Evolutionary conservation across 768 basidiomycete species (phyloP).

Genomic region (Serendipita sp.): DNA sequence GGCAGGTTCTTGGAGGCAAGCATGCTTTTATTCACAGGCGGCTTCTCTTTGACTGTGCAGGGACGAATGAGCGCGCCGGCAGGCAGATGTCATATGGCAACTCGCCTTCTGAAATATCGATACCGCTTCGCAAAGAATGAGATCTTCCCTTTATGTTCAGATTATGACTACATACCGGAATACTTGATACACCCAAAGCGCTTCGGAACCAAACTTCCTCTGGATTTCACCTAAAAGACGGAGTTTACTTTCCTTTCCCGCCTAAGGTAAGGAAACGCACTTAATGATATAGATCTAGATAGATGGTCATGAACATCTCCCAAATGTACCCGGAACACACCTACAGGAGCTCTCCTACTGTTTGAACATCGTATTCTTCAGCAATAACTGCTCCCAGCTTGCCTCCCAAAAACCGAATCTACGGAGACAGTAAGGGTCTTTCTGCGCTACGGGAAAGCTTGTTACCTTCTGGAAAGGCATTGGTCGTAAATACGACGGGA

Average conservation of each 20-base stretch:
- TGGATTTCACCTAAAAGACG: slow-evolving; percentile 51
- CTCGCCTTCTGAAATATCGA: slow-evolving; percentile 76
- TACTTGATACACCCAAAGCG: slow-evolving; percentile 86
- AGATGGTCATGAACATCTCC: not conserved
- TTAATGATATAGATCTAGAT: not conserved
- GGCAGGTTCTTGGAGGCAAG: slow-evolving; percentile 89
- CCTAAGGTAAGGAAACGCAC: slow-evolving; percentile 8
- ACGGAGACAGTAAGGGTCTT: not conserved
- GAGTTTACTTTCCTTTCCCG: slow-evolving; percentile 11
- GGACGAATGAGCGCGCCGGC: not conserved
- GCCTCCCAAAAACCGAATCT: slow-evolving; percentile 92
- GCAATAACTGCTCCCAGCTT: slow-evolving; percentile 83
- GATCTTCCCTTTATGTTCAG: not conserved
- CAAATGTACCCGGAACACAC: slow-evolving; percentile 8
- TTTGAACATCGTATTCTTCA: slow-evolving; percentile 74
- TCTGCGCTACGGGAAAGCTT: not conserved
- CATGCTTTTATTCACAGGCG: slow-evolving; percentile 77
- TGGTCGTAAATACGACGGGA: slow-evolving; percentile 69
- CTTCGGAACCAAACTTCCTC: slow-evolving; percentile 60
- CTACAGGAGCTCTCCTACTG: slow-evolving; percentile 80
- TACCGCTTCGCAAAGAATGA: slow-evolving; percentile 34
- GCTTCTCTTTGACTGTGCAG: slow-evolving; percentile 66
- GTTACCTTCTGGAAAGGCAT: slow-evolving; percentile 75
- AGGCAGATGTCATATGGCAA: not conserved
- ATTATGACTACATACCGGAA: slow-evolving; percentile 39